Conservation (phyloP, 2,329 filamentous ascomycete genomes). For the Fusarium pilosicola region DNA sequence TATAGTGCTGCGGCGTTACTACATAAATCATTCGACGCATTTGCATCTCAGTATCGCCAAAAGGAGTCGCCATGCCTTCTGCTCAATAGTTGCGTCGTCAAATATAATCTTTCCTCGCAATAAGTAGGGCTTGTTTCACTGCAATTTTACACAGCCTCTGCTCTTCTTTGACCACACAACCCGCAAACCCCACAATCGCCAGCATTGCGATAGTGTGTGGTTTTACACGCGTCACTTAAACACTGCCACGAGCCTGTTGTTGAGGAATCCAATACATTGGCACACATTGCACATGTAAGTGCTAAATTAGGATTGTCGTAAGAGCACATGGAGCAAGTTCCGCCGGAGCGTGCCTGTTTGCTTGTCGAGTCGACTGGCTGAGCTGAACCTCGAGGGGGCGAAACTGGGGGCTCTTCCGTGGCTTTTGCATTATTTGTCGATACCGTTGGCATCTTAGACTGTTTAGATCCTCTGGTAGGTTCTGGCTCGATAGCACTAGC, state of each 20-base stretch:
- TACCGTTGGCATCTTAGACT: not conserved
- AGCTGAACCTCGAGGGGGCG: not conserved
- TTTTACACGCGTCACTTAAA: slow-evolving; percentile 62
- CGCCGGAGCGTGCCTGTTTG: not conserved
- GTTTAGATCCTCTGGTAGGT: not conserved
- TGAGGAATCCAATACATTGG: slow-evolving; percentile 71
- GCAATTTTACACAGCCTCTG: not conserved
- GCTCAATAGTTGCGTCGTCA: not conserved
- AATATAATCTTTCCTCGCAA: not conserved
- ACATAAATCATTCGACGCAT: not conserved
- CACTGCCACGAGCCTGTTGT: slow-evolving; percentile 73
- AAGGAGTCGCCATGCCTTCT: not conserved
- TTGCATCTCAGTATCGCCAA: not conserved
- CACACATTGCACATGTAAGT: slow-evolving; percentile 74
- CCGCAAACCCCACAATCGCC: slow-evolving; percentile 77
- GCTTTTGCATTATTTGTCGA: not conserved
- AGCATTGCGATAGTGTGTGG: slow-evolving; percentile 71
- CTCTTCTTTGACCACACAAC: slow-evolving; percentile 66
- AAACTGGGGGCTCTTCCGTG: not conserved
- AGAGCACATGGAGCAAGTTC: slow-evolving; percentile 72
- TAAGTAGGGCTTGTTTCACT: not conserved
- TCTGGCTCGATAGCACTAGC: slow-evolving; percentile 27
- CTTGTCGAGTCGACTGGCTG: not conserved
- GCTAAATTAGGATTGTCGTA: slow-evolving; percentile 65
- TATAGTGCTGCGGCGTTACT: not conserved